phyloP scores from a whole-genome alignment of 306 rosid genomes.

The Cicer yamashitae region DNA sequence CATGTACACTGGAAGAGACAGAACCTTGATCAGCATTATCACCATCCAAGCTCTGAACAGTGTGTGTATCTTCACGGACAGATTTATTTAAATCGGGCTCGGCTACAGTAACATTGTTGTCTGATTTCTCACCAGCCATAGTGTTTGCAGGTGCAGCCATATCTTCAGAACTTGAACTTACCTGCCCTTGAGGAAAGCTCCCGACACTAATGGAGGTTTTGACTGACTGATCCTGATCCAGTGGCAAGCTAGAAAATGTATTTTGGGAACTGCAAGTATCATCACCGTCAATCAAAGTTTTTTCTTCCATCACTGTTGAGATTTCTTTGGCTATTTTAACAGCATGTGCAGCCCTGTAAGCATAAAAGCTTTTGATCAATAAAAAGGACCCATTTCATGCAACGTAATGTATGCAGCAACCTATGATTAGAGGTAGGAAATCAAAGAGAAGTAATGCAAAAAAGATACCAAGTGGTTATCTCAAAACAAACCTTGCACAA shows the following conservation, averaged over 20 bases:
- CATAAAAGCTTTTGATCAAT: constrained; percentile 40
- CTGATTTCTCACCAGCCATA: constrained; percentile 59
- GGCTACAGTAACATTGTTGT: constrained; percentile 48
- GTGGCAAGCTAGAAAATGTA: constrained; percentile 90
- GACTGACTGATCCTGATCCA: constrained; percentile 77
- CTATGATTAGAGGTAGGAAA: constrained; percentile 12
- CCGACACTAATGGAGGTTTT: constrained; percentile 92
- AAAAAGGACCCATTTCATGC: constrained; percentile 26
- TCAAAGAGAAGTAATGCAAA: constrained; percentile 13
- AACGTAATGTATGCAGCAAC: constrained; percentile 28
- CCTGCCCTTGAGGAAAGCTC: constrained; percentile 92
- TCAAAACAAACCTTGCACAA: constrained; percentile 83
- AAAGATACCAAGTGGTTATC: constrained; percentile 19
- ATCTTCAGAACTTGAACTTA: constrained; percentile 92
- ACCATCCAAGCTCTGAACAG: constrained; percentile 67
- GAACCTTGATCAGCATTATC: constrained; percentile 76
- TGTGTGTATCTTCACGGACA: constrained; percentile 55
- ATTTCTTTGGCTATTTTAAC: constrained; percentile 95
- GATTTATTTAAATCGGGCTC: constrained; percentile 55
- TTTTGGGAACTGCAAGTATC: constrained; percentile 88
- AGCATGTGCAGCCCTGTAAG: constrained; percentile 91
- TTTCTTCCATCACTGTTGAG: constrained; percentile 81
- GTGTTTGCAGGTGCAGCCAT: constrained; percentile 51
- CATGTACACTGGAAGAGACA: constrained; percentile 69
- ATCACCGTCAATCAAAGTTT: constrained; percentile 73